These are phyloP conservation scores for Amanita inopinata DNA, from an alignment of 768 basidiomycete species.

Conservation along the genomic window DNA sequence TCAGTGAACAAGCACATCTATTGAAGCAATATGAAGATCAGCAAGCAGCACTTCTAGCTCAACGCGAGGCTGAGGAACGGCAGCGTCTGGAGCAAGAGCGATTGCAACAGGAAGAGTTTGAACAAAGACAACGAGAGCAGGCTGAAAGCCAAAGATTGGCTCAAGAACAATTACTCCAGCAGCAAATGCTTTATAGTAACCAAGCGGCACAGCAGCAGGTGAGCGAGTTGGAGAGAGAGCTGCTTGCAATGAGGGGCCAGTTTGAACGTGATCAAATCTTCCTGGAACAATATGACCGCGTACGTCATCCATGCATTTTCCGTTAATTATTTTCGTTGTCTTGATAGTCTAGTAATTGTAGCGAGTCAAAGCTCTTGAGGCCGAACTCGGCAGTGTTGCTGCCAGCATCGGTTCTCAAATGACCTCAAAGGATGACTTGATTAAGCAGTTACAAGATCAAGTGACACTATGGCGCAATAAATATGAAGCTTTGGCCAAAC, in stretches of 20 bases:
- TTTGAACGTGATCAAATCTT: conserved; percentile 98
- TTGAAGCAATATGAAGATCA: conserved; percentile 95
- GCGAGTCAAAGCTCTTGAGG: conserved; percentile 94
- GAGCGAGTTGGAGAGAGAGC: conserved; percentile 79
- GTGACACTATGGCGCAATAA: conserved; percentile 96
- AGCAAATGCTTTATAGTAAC: conserved; percentile 72
- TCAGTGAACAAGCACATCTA: conserved; percentile 88
- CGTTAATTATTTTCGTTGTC: conserved; percentile 3
- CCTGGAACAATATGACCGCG: conserved; percentile 94
- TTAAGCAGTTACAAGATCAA: conserved; percentile 93
- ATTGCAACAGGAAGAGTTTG: conserved; percentile 80
- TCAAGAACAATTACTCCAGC: conserved; percentile 83
- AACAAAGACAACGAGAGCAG: conserved; percentile 79
- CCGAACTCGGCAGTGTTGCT: conserved; percentile 68
- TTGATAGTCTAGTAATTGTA: conserved; percentile 21
- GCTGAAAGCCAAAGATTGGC: conserved; percentile 81
- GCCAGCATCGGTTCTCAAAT: conserved; percentile 80
- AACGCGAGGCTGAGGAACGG: conserved; percentile 77
- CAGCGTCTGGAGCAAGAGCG: conserved; percentile 68
- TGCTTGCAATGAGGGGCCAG: conserved; percentile 90
- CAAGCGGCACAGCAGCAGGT: conserved; percentile 63
- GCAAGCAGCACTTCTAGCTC: conserved; percentile 75
- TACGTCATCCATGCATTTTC: conserved; percentile 40
- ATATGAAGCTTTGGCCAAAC: conserved; percentile 95
- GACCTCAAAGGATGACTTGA: conserved; percentile 87